phyloP scores from a whole-genome alignment of 208 protist species.

The Wallacemonas rigidus region DNA sequence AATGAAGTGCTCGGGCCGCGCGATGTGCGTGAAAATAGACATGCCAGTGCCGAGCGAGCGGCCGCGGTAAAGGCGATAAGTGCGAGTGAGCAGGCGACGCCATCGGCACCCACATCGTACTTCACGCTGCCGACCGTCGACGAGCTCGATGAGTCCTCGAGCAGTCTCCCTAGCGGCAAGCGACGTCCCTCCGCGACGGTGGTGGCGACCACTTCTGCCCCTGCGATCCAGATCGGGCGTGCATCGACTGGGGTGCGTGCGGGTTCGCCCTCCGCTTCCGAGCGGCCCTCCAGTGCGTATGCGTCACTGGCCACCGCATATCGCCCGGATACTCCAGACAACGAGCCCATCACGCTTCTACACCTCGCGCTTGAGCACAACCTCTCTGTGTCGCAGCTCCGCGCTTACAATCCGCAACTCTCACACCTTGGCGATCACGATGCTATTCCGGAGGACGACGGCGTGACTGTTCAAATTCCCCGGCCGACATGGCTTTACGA shows the following conservation, averaged over 20 bases:
- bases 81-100: too few species aligned
- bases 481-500: constrained; percentile 14
- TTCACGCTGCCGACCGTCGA: constrained; percentile 11
- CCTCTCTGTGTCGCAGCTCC: constrained; percentile 26
- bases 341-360: constrained; percentile 41
- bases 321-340: constrained; percentile 21
- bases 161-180: neutral
- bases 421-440: constrained; percentile 24
- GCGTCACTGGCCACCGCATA: neutral
- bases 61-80: neutral
- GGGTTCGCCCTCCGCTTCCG: neutral
- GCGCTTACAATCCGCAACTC: constrained; percentile 44
- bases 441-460: constrained; percentile 22
- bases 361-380: constrained; percentile 41
- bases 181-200: neutral
- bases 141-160: constrained; percentile 7
- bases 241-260: neutral
- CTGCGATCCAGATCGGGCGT: too few species aligned
- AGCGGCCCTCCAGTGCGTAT: neutral
- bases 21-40: neutral
- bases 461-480: constrained; percentile 3
- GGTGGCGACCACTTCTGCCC: too few species aligned
- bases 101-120: neutral
- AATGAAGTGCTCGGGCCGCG: constrained; percentile 11
- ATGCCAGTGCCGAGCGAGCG: neutral